Percentiles rank a stretch among this genome's conserved stretches.
Conservation (phyloP, 177 flowering plant genomes). For the Tripterygium wilfordii region DNA sequence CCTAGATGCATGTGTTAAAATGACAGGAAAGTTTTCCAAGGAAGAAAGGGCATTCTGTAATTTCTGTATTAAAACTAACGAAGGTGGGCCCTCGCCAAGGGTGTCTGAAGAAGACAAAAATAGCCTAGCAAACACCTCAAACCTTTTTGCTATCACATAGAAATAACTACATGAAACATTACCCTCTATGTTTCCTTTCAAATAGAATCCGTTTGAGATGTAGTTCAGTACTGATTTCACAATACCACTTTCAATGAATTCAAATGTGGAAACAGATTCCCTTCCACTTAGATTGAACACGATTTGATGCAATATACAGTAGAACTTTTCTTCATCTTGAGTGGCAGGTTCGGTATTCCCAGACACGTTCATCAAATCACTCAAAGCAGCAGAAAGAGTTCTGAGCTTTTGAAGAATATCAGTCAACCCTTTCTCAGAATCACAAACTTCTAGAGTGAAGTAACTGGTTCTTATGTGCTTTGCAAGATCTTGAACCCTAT, state of each 20-base stretch:
- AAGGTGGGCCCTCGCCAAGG: slow-evolving; percentile 25
- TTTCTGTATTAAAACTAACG: slow-evolving; percentile 42
- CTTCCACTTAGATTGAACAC: slow-evolving; percentile 49
- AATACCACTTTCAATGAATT: slow-evolving; percentile 88
- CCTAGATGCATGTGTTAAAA: slow-evolving; percentile 35
- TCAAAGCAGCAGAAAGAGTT: slow-evolving; percentile 34
- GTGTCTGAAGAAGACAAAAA: slow-evolving; percentile 26
- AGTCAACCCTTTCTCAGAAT: slow-evolving; percentile 48
- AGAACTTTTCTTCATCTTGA: slow-evolving; percentile 45
- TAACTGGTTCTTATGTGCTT: slow-evolving; percentile 42
- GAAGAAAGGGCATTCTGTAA: slow-evolving; percentile 68
- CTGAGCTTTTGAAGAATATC: slow-evolving; percentile 61
- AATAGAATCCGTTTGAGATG: slow-evolving; percentile 49
- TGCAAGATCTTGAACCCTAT: slow-evolving; percentile 54
- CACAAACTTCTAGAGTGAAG: slow-evolving; percentile 38
- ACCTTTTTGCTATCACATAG: slow-evolving; percentile 40
- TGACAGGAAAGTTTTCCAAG: slow-evolving; percentile 72
- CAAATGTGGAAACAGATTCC: slow-evolving; percentile 88
- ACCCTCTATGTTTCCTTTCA: slow-evolving; percentile 18
- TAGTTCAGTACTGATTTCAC: slow-evolving; percentile 52
- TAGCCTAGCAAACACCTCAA: slow-evolving; percentile 54
- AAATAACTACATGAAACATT: slow-evolving; percentile 5
- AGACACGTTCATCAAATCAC: slow-evolving; percentile 30
- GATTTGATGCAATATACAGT: slow-evolving; percentile 37
- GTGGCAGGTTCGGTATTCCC: slow-evolving; percentile 13